Evolutionary conservation across 345 rosid genomes (phyloP), one percentile per base, ranked within the genome.

Genomic region (Theobroma cacao): DNA sequence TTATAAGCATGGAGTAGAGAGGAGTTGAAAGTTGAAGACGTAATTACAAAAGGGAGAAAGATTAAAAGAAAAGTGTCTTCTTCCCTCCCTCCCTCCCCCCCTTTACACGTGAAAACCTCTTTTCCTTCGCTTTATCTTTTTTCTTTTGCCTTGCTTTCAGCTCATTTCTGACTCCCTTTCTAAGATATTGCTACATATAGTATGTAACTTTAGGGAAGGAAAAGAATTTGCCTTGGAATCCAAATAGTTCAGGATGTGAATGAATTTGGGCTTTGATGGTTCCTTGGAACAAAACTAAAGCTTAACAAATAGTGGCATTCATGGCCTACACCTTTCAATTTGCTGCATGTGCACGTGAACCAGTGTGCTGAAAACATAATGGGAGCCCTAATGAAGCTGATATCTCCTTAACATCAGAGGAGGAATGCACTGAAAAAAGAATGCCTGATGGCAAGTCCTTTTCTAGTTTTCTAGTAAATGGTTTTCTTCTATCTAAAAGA

Each of bases 91-190:
- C n/a, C n/a, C n/a, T 28, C 61, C 24, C 20, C n/a, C 41, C 5
- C 74, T 81, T 79, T 79, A 45, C 85, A 79, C 78, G 83, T 80
- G 85, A 77, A 77, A 55, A 40, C 36, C 36, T 68, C 81, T 63
- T 74, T 78, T 26, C 38, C 55, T 40, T 52, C 17, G 63, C 45
- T 53, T 67, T 81, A 41, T 52, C 26, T 72, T 79, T 77, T 61
- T n/a, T n/a, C n/a, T n/a, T n/a, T 26, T 14, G 75, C 78, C 77
- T 75, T 45, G 69, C 75, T 79, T 78, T 71, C 77, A 72, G 75
- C 75, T 76, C 80, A 70, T 70, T 70, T 47, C 52, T 1, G 45
- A 41, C 75, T 30, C 20, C 26, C 30, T 58, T 77, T 77, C 31
- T 31, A 40, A 22, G 64, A 3, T 62, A n/a, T n/a, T 62, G 20